Percentiles rank a stretch among this genome's conserved stretches.
These are phyloP conservation scores for Coix lacrymajobi DNA, from an alignment of 176 grass and related monocot genomes.

Conservation along the genomic window DNA sequence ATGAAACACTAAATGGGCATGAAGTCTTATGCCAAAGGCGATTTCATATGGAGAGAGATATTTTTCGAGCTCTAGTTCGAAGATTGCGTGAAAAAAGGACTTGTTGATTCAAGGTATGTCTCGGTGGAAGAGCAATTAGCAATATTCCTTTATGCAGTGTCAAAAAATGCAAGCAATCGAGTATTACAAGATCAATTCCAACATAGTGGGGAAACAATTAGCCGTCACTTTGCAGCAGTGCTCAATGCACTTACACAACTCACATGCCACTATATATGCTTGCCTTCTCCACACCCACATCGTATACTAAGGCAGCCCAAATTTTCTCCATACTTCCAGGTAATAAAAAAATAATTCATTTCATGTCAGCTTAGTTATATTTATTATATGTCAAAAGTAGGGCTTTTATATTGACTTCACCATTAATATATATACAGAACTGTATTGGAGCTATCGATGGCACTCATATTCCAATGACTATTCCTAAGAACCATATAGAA, in stretches of 20 bases:
- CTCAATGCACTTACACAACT: constrained; percentile 12
- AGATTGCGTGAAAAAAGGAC: not conserved
- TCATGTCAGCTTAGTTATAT: too few species aligned
- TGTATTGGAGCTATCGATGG: not conserved
- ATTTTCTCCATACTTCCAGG: constrained; percentile 18
- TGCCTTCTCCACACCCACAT: not conserved
- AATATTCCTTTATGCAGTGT: not conserved
- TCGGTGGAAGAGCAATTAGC: not conserved
- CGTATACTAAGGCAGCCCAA: not conserved
- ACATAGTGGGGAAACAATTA: constrained; percentile 21
- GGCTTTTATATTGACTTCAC: not conserved
- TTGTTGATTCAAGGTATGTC: not conserved
- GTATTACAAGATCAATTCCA: not conserved
- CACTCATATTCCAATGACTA: not conserved
- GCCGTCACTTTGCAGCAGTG: not conserved
- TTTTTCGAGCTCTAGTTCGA: not conserved
- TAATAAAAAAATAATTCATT: not conserved
- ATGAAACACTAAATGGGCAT: not conserved
- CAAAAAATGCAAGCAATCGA: not conserved
- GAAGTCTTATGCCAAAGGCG: not conserved
- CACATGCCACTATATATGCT: not conserved
- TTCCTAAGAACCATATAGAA: not conserved
- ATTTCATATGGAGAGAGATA: not conserved
- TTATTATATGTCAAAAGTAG: too few species aligned
- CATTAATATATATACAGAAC: not conserved